Base-by-base conservation (phyloP, 257 asterid genomes). In the Fraxinus anomala region DNA sequence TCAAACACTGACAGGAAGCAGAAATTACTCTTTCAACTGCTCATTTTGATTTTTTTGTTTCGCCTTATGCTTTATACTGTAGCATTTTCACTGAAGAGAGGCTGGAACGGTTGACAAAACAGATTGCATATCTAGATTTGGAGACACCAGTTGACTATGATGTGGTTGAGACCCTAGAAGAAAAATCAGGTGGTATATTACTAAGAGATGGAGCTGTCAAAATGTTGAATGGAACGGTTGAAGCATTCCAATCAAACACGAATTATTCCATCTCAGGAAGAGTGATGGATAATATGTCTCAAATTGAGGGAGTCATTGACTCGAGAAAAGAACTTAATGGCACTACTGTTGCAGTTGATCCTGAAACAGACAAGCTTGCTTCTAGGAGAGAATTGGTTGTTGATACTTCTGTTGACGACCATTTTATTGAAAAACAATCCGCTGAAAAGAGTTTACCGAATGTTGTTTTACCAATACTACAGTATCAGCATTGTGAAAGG, bases 51-150 rank as follows among this genome's bases (percentile, higher is more conserved):
- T 28, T 21, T 40, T 76, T 78, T 67, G 36, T 69, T 51, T 67
- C 76, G 44, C 47, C 49, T 79, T 82, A 72, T 76, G 39, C 42
- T 80, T 81, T 79, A 63, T 78, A 49, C 70, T 81, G 85, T 80
- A 96, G 99, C 89, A 92, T 96, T 82, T 93, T 96, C 72, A 83
- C 88, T 24, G 97, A 96, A 84, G 99, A 96, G 89, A 92, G 99
- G 82, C 82, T 96, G 89, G 98, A 89, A 77, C 87, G 96, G 33
- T 80, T 96, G 56, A 89, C 94, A 31, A 92, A 90, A 85, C 94
- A 88, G 85, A 81, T 92, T 73, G 80, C 81, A 66, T 83, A 84
- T 80, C 83, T 96, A 89, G 91, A 89, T 83, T 80, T 91, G 36
- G 94, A 88, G 76, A 77, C 85, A 71, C 87, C 89, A 14, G 54